Evolutionary conservation across 495 filamentous ascomycete genomes (phyloP).

Genomic region (Daldinia grandis): DNA sequence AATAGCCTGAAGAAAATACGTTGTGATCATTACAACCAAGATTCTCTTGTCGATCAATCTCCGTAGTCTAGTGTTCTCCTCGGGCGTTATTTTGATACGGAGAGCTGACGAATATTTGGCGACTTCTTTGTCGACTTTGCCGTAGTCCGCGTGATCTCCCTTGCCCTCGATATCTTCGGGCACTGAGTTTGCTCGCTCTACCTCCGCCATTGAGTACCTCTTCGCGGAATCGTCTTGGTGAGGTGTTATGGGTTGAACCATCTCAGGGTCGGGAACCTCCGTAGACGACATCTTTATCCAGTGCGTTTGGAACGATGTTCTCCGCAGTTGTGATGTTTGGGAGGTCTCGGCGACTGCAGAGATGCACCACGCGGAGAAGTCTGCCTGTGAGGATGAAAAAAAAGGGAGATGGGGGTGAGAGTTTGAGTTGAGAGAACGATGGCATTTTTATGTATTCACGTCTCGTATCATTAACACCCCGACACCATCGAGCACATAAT

Average conservation of each 20-base stretch:
- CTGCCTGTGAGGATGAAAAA: slow-evolving; percentile 1
- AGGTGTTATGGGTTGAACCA: slow-evolving; percentile 10
- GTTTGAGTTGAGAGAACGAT: slow-evolving; percentile 10
- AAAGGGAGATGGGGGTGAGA: background rate
- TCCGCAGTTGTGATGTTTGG: slow-evolving; percentile 5
- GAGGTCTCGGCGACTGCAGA: background rate
- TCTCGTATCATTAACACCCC: slow-evolving; percentile 24
- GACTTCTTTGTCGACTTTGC: slow-evolving; percentile 69
- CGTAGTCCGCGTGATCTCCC: slow-evolving; percentile 61
- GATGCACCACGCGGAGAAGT: background rate
- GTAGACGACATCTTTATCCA: slow-evolving; percentile 30
- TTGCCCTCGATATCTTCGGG: slow-evolving; percentile 50
- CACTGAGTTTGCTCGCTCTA: slow-evolving; percentile 54
- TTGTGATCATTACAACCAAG: slow-evolving; percentile 61
- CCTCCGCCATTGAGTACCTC: slow-evolving; percentile 56
- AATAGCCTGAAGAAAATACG: slow-evolving; percentile 77
- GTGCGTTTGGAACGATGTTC: background rate
- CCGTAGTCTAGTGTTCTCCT: slow-evolving; percentile 62
- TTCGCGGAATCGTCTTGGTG: slow-evolving; percentile 37
- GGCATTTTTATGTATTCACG: slow-evolving; percentile 30
- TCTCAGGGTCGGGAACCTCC: slow-evolving; percentile 35
- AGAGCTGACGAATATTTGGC: slow-evolving; percentile 66
- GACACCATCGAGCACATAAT: slow-evolving; percentile 17
- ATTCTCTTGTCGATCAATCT: slow-evolving; percentile 60
- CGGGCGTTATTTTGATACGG: slow-evolving; percentile 61